Base-by-base conservation (phyloP, 2,329 filamentous ascomycete genomes). In the Beauveria caledonica region DNA sequence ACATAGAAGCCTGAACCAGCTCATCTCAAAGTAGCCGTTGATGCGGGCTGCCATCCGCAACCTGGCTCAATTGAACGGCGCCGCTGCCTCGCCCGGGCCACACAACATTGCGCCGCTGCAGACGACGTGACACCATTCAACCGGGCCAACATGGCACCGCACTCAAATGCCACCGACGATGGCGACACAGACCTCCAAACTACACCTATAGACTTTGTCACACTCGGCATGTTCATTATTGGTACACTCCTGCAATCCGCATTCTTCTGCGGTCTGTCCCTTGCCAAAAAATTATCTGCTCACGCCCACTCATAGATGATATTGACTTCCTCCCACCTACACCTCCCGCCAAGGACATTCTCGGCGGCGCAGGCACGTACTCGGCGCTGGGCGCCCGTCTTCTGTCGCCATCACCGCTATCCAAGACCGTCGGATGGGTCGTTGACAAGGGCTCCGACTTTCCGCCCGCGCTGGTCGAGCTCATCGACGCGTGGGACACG, bases 371-470 rank as follows among this genome's bases (percentile, higher is more conserved):
- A 29, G 94, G 92, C 27, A 84, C 92, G 2, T 97, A 90, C 72
- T 87, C 89, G 9, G 91, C 92, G 8, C 78, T 97, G 7, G 94
- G 94, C 21, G 94, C 94, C 19, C 89, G 94, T 36, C 79, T 99
- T 53, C 88, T 96, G 71, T 93, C 91, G 5, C 89, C 90, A 2
- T 76, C 80, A 36, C 80, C 85, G 3, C 69, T 79, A 50, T 89
- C 90, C 23, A 79, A 77, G 42, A 80, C 82, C 2, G 85, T 97
- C 6, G 91, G 90, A 64, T 97, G 92, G 92, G 87, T 97, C 63
- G 85, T 97, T 48, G 93, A 99, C 73, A 84, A 86, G 68, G 94
- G 94, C 33, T 87, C 84, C 17, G 94, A 97, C 73, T 97, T 97
- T 66, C 92, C 93, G 0, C 64, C 77, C 0, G 75, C 81, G 13